These are phyloP conservation scores for Fusarium acutatum DNA, from an alignment of 2,329 filamentous ascomycete genomes.

Conservation along the genomic window DNA sequence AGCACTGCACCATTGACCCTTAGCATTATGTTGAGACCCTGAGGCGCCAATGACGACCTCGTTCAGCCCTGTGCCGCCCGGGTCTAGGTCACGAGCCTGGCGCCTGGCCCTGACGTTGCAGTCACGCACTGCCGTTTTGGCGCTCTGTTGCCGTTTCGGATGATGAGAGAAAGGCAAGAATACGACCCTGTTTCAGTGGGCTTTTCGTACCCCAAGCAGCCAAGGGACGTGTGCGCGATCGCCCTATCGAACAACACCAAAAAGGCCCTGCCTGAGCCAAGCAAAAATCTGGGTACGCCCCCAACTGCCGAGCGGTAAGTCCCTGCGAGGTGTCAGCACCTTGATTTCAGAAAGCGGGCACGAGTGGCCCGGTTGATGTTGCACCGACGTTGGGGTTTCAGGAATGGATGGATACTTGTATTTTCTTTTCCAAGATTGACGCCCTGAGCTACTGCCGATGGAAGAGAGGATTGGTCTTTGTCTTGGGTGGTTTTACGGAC, in stretches of 20 bases:
- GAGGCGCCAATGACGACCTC: background rate
- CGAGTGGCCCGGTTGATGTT: background rate
- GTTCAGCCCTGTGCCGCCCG: constrained; percentile 30
- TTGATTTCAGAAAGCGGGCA: constrained; percentile 24
- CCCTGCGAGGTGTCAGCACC: constrained; percentile 34
- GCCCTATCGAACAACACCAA: background rate
- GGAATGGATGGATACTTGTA: background rate
- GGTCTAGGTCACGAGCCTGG: background rate
- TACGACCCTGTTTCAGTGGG: constrained; percentile 15
- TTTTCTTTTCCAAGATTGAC: background rate
- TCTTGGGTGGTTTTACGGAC: background rate
- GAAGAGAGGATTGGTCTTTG: background rate
- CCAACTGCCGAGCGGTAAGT: constrained; percentile 38
- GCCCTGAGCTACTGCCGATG: constrained; percentile 9
- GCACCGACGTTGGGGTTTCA: constrained; percentile 34
- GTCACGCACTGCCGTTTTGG: constrained; percentile 14
- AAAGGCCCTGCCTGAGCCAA: background rate
- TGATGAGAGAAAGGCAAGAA: background rate
- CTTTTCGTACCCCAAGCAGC: constrained; percentile 6
- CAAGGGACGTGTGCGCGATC: background rate
- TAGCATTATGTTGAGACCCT: constrained; percentile 8
- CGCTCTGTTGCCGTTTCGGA: constrained; percentile 24
- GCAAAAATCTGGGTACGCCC: background rate
- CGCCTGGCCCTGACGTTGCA: constrained; percentile 3
- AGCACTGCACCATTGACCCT: background rate